A percentile compares a stretch with the other conserved stretches of the same genome.
phyloP scores from a whole-genome alignment of 2,329 filamentous ascomycete genomes.

The Fusarium sp. region DNA sequence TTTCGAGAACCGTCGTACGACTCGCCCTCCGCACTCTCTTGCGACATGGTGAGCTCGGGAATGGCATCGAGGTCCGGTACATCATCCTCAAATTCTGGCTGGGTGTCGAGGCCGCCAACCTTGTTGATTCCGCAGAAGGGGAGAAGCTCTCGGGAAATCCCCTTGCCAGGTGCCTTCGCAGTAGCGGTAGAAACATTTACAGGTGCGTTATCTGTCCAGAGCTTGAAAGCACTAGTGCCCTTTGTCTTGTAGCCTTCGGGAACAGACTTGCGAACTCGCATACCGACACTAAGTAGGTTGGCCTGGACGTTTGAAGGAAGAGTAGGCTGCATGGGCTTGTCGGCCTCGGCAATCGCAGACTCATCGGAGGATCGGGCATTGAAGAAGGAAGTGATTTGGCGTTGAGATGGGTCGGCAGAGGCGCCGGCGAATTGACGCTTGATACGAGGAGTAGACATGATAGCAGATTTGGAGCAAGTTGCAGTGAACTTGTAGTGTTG shows the following conservation, averaged over 20 bases:
- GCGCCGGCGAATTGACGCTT: constrained; percentile 71
- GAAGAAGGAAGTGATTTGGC: constrained; percentile 73
- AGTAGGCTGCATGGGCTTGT: constrained; percentile 49
- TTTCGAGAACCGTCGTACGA: constrained; percentile 51
- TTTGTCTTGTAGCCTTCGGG: constrained; percentile 91
- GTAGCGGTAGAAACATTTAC: constrained; percentile 11
- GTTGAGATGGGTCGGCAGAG: constrained; percentile 64
- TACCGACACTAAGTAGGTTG: constrained; percentile 88
- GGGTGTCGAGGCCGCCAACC: constrained; percentile 71
- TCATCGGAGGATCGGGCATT: constrained; percentile 44
- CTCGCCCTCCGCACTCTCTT: constrained; percentile 58
- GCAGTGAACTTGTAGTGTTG: background rate
- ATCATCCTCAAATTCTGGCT: constrained; percentile 54
- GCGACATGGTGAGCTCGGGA: constrained; percentile 62
- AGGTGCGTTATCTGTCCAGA: constrained; percentile 55
- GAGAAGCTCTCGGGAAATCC: constrained; percentile 66
- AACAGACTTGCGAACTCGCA: constrained; percentile 92
- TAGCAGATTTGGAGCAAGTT: constrained; percentile 1
- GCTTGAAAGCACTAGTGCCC: constrained; percentile 57
- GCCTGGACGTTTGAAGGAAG: constrained; percentile 76
- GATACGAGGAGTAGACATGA: constrained; percentile 62
- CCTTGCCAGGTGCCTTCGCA: constrained; percentile 33
- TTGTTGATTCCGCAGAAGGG: constrained; percentile 85
- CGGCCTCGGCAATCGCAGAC: constrained; percentile 41
- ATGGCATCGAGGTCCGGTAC: constrained; percentile 50